A percentile compares a stretch with the other conserved stretches of the same genome.
These are phyloP conservation scores for Spergularia azorica DNA, from an alignment of 179 eudicot genomes.

Conservation along the genomic window DNA sequence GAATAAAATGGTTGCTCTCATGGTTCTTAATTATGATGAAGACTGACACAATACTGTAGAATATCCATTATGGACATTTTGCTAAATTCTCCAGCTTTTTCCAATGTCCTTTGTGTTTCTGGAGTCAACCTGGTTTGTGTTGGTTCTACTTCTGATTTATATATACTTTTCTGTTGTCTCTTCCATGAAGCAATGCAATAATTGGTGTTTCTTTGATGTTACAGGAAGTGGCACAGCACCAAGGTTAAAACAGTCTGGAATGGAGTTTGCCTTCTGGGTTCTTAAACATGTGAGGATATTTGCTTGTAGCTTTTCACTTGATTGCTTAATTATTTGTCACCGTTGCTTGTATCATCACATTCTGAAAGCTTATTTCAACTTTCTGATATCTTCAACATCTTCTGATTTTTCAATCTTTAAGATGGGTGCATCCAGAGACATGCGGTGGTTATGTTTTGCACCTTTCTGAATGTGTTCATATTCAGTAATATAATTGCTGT, in stretches of 20 bases:
- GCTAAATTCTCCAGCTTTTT: background rate
- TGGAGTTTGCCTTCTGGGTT: constrained; percentile 99
- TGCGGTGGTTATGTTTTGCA: constrained; percentile 2
- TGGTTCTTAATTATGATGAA: background rate
- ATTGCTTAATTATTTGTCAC: background rate
- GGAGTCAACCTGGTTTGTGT: background rate
- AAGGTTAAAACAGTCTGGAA: constrained; percentile 91
- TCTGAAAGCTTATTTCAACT: background rate
- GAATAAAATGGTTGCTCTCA: background rate
- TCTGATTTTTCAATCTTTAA: background rate
- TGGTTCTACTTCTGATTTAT: background rate
- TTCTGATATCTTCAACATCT: background rate
- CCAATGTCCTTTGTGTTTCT: background rate
- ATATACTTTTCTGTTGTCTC: background rate
- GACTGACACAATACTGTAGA: background rate
- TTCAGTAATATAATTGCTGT: background rate
- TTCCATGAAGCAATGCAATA: constrained; percentile 15
- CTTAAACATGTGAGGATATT: constrained; percentile 83
- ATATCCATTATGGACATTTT: background rate
- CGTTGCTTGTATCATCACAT: constrained; percentile 8
- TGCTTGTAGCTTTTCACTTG: background rate
- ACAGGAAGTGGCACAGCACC: constrained; percentile 83
- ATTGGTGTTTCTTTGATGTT: constrained; percentile 11
- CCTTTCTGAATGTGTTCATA: constrained; percentile 4
- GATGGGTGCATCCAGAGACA: constrained; percentile 13